These are phyloP conservation scores for Microdochium trichocladiopsis DNA, from an alignment of 2,329 filamentous ascomycete genomes.

Conservation along the genomic window DNA sequence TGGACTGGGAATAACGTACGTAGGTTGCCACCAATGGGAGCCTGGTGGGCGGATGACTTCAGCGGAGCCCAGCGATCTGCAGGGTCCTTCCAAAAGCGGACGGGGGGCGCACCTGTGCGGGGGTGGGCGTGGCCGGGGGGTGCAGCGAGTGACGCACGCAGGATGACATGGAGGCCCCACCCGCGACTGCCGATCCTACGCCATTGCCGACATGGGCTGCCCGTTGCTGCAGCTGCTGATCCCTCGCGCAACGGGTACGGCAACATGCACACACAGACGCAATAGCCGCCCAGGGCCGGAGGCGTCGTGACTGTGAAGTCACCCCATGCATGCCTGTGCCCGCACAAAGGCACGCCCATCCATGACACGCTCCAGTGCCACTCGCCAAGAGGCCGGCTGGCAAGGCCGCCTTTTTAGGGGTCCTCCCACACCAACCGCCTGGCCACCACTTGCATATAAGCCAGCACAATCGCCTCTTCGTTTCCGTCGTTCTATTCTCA, in stretches of 20 bases:
- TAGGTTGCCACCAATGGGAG: slow-evolving; percentile 12
- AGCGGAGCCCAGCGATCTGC: slow-evolving; percentile 16
- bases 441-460: background rate
- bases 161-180: background rate
- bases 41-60: slow-evolving; percentile 23
- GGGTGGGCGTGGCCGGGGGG: no score
- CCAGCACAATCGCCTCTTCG: slow-evolving; percentile 2
- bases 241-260: no score
- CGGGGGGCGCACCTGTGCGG: background rate
- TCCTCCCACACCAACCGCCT: background rate
- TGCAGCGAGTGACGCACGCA: background rate
- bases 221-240: no score
- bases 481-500: slow-evolving; percentile 1
- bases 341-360: no score
- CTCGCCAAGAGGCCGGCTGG: no score
- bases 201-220: background rate
- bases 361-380: no score
- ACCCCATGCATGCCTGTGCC: background rate
- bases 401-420: background rate
- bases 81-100: slow-evolving; percentile 20
- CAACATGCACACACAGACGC: background rate
- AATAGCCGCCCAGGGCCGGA: background rate
- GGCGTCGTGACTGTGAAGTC: background rate
- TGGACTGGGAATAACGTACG: background rate
- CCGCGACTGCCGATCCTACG: background rate